Base-by-base conservation (phyloP, 2,329 filamentous ascomycete species). In the Aureobasidium mangrovei region DNA sequence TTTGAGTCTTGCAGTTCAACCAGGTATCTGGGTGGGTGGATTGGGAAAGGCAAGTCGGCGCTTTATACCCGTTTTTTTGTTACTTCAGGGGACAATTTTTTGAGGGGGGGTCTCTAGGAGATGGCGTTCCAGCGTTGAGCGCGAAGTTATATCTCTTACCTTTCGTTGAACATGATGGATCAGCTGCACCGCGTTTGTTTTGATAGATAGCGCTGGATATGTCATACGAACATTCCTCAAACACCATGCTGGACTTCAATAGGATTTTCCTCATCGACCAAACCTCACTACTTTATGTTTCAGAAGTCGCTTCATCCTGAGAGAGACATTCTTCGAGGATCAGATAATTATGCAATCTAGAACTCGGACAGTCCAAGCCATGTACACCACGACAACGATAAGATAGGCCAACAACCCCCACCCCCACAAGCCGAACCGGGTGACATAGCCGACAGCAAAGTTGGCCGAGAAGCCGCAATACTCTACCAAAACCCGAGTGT, bases 21-120 rank as follows among this genome's bases (percentile, higher is more conserved):
- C 7, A 49, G 46, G 35, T 24, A 5, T 49, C 18, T 8, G n/a
- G 26, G 24, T 10, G 35, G 4, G 27, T 36, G n/a, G 27, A 31
- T 7, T 31, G 6, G 33, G 31, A 27, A 40, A 40, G 39, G 52
- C 32, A 41, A 43, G 27, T 42, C 32, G 45, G 55, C 45, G 46
- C 51, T 57, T 38, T 55, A 57, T 57, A 57, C 56, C 56, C 56
- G 49, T 44, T 43, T 45, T 56, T 29, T 42, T 27, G 29, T 49
- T 42, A 26, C n/a, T 7, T 51, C 38, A 27, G 9, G 18, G 31
- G 31, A 7, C 3, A 4, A 9, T 8, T n/a, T 12, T 40, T 3
- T n/a, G 12, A 38, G 12, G 18, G 6, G 8, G 36, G 32, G 6
- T 35, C 18, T 18, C 18, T 18, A 18, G 18, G 18, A 10, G 32